Conservation (phyloP, 1,139 yeast genomes). For the Ogataea hybrid region DNA sequence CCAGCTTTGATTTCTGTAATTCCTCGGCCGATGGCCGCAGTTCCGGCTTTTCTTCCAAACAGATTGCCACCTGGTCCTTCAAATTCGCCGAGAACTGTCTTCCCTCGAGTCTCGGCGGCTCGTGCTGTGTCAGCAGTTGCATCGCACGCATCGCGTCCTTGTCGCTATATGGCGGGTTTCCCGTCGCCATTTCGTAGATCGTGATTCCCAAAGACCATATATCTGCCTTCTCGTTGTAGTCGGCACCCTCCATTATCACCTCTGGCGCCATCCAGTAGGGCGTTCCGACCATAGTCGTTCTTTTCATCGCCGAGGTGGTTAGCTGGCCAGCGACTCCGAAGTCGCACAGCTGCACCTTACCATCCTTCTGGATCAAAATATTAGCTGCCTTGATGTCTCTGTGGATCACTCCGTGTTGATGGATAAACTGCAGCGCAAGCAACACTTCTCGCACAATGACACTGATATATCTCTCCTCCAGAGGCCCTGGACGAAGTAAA, state of each 20-base stretch:
- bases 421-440: slow-evolving; percentile 77
- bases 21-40: slow-evolving; percentile 90
- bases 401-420: slow-evolving; percentile 87
- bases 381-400: slow-evolving; percentile 97
- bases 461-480: slow-evolving; percentile 82
- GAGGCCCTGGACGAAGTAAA: slow-evolving; percentile 78
- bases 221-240: slow-evolving; percentile 84
- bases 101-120: slow-evolving; percentile 95
- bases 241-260: slow-evolving; percentile 83
- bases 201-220: slow-evolving; percentile 97
- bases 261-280: slow-evolving; percentile 99
- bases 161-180: slow-evolving; percentile 96
- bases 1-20: slow-evolving; percentile 67
- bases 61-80: slow-evolving; percentile 87
- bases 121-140: slow-evolving; percentile 87
- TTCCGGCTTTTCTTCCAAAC: slow-evolving; percentile 90
- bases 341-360: slow-evolving; percentile 89
- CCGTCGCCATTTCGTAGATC: slow-evolving; percentile 90
- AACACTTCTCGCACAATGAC: slow-evolving; percentile 80
- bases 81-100: slow-evolving; percentile 70
- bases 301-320: slow-evolving; percentile 69
- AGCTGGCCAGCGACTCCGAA: slow-evolving; percentile 98
- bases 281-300: slow-evolving; percentile 97
- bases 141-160: slow-evolving; percentile 94
- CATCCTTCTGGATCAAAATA: slow-evolving; percentile 84